Evolutionary conservation across 1,139 yeast genomes (phyloP).

Genomic region (Candida gigantensis): DNA sequence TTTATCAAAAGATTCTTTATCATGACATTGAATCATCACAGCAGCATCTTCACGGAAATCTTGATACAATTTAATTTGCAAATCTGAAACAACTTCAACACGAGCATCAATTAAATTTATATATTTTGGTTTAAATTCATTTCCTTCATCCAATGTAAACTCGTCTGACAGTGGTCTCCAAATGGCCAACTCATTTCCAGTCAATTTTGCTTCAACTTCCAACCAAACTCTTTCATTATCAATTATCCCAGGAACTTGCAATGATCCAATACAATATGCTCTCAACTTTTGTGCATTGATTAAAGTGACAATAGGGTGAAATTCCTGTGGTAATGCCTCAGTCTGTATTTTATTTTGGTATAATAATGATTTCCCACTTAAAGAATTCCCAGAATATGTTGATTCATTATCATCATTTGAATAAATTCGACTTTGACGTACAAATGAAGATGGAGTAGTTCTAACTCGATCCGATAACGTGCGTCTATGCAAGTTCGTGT

Average conservation of each 20-base stretch:
- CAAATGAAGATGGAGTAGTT: conserved; percentile 41
- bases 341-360: conserved; percentile 25
- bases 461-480: conserved; percentile 31
- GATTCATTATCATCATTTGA: conserved; percentile 23
- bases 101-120: conserved; percentile 52
- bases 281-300: conserved; percentile 44
- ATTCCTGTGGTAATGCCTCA: conserved; percentile 37
- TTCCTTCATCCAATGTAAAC: conserved; percentile 20
- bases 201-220: conserved; percentile 46
- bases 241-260: conserved; percentile 22
- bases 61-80: conserved; percentile 38
- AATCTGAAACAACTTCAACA: conserved; percentile 24
- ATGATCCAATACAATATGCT: conserved; percentile 36
- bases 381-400: conserved; percentile 16
- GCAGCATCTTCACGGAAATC: conserved; percentile 38
- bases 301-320: conserved; percentile 44
- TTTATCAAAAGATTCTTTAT: conserved; percentile 32
- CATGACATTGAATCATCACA: conserved; percentile 34
- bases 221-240: conserved; percentile 28
- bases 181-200: conserved; percentile 54
- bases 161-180: conserved; percentile 40
- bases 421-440: conserved; percentile 38
- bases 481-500: conserved; percentile 16
- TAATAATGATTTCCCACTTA: conserved; percentile 20
- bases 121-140: conserved; percentile 46